phyloP scores from a whole-genome alignment of 805 yeast genomes.

The Scheffersomyces amazonensis region DNA sequence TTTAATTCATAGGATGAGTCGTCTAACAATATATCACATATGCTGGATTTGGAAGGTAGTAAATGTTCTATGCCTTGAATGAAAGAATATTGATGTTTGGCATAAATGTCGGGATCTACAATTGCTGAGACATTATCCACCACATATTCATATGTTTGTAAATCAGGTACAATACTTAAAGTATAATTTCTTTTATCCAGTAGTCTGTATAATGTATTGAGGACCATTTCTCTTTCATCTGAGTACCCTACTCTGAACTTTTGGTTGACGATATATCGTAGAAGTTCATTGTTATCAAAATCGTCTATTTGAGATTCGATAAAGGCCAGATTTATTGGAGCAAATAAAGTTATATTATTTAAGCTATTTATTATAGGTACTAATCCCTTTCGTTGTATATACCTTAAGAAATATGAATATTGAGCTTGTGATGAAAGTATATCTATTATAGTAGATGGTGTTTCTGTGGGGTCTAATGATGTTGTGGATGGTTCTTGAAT shows the following conservation, averaged over 20 bases:
- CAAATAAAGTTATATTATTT: constrained; percentile 67
- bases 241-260: constrained; percentile 29
- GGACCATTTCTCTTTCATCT: constrained; percentile 19
- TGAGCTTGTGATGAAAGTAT: constrained; percentile 64
- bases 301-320: constrained; percentile 13
- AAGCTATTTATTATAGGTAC: constrained; percentile 60
- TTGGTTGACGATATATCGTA: constrained; percentile 33
- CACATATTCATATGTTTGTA: constrained; percentile 25
- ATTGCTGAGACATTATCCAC: constrained; percentile 47
- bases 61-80: constrained; percentile 61
- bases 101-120: constrained; percentile 54
- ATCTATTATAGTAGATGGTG: constrained; percentile 27
- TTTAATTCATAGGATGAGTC: constrained; percentile 13
- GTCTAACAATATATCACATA: constrained; percentile 39
- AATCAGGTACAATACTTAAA: constrained; percentile 21
- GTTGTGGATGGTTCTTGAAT: constrained; percentile 35
- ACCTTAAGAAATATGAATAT: constrained; percentile 60
- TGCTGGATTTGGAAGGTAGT: constrained; percentile 31
- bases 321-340: constrained; percentile 81
- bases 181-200: constrained; percentile 16
- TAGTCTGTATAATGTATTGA: constrained; percentile 25
- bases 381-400: constrained; percentile 59
- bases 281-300: constrained; percentile 9
- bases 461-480: constrained; percentile 11
- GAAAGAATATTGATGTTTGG: constrained; percentile 61